Evolutionary conservation across 306 rosid species (phyloP), one percentile per base, ranked within the genome.

Genomic region (Hippophae gyantsensis): DNA sequence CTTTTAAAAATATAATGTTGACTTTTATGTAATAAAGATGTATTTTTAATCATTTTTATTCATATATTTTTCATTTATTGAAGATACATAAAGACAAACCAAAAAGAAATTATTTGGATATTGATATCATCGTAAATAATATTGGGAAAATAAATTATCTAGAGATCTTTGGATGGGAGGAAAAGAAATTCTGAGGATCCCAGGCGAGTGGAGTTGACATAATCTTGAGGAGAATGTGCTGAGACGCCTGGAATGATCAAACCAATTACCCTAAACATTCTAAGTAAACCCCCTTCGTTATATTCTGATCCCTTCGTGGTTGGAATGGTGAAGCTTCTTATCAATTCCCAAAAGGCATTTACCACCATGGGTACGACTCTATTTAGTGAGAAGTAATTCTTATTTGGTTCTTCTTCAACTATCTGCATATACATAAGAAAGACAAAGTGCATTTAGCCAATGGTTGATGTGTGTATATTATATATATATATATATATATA

Each of bases 201-300:
- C 41, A 84, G 48, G 9, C 85, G 72, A 42, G 90, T 84, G 38
- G 83, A 57, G 58, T 86, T 89, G 4, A 86, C 82, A 66, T 89
- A 86, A 64, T 89, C 95, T 26, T 82, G 92, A 8, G 89, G 81
- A 72, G 67, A 60, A 14, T 89, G 94, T 13, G 88, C 86, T 45
- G 82, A 45, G 26, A 83, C 3, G 1, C 93, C 95, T 5, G 89
- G 95, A 50, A 82, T 43, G 0, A 78, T 11, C 45, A 86, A 32
- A 43, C 95, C 95, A 8, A 68, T 1, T 38, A 89, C 0, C 68
- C 95, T 84, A 45, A 78, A 23, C 26, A 48, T 6, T 60, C 75
- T 78, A 3, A 84, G 67, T 8, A 86, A 62, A 66, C 58, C 67
- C 14, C 87, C 77, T 75, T 86, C 97, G 69, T 38, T 52, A 14